Conservation (phyloP, 805 yeast species). For the Metschnikowia shivogae region DNA sequence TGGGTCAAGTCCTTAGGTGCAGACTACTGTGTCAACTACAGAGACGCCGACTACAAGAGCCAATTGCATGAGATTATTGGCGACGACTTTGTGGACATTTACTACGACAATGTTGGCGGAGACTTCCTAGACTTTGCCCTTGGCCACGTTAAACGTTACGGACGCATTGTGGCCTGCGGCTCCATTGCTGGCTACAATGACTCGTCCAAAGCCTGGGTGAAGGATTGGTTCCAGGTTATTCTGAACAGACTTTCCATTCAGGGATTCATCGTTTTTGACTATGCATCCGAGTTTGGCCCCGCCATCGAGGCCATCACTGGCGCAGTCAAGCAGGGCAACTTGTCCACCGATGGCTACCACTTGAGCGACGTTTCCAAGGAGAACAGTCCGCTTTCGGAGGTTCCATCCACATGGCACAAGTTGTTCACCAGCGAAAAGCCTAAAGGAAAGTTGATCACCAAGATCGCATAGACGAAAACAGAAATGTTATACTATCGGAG, state of each 20-base stretch:
- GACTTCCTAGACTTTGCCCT: slow-evolving; percentile 46
- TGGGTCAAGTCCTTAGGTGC: slow-evolving; percentile 54
- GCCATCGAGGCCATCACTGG: slow-evolving; percentile 33
- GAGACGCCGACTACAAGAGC: slow-evolving; percentile 27
- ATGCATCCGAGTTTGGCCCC: slow-evolving; percentile 26
- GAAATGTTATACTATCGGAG: too few relatives aligned
- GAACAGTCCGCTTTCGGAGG: slow-evolving; percentile 10
- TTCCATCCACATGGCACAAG: slow-evolving; percentile 14
- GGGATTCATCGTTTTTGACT: slow-evolving; percentile 53
- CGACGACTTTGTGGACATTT: slow-evolving; percentile 47
- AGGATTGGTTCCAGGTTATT: slow-evolving; percentile 42
- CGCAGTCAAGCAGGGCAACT: slow-evolving; percentile 39
- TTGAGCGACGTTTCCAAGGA: slow-evolving; percentile 41
- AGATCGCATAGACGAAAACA: slow-evolving; percentile 4
- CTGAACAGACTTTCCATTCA: slow-evolving; percentile 46
- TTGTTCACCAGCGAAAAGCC: slow-evolving; percentile 18
- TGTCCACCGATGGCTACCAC: slow-evolving; percentile 33
- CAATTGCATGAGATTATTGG: slow-evolving; percentile 19
- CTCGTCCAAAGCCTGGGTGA: slow-evolving; percentile 29
- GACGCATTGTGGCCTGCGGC: slow-evolving; percentile 56
- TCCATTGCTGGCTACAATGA: slow-evolving; percentile 57
- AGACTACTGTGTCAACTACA: slow-evolving; percentile 53
- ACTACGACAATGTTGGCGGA: slow-evolving; percentile 66
- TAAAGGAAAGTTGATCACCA: slow-evolving; percentile 16
- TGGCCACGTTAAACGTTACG: slow-evolving; percentile 33